These are phyloP conservation scores for Cutaneotrichosporon sp. DNA, from an alignment of 1,284 basidiomycete genomes.

Conservation along the genomic window DNA sequence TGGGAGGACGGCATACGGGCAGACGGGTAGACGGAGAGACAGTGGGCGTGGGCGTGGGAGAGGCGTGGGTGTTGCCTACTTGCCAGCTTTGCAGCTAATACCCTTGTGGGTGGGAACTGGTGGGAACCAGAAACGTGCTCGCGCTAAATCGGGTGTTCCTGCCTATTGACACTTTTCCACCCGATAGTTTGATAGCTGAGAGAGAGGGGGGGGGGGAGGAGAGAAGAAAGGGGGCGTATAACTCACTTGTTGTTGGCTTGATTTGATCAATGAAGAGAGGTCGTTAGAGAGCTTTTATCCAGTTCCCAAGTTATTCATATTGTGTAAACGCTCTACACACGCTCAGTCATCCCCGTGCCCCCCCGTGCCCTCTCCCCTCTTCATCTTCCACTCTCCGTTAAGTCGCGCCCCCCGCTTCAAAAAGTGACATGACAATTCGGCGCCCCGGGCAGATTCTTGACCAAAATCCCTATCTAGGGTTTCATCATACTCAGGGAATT, in stretches of 20 bases:
- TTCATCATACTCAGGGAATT: no score
- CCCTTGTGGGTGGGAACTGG: background rate
- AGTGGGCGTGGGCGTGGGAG: background rate
- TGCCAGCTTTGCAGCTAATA: background rate
- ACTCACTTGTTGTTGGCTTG: no score
- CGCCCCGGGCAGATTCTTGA: background rate
- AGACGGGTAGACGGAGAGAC: no score
- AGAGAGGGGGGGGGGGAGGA: no score
- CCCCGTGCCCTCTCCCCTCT: background rate
- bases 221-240: no score
- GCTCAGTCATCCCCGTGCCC: background rate
- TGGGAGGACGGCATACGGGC: no score
- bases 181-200: no score
- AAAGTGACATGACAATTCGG: background rate
- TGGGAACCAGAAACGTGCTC: constrained; percentile 7
- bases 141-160: no score
- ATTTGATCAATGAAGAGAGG: background rate
- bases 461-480: background rate
- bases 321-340: background rate
- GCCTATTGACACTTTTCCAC: no score
- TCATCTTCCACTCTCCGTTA: no score
- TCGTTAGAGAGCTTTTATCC: background rate
- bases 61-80: background rate
- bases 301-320: background rate
- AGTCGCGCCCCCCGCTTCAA: background rate